Base-by-base conservation (phyloP, 768 basidiomycete genomes). In the Lentinus brumalis region DNA sequence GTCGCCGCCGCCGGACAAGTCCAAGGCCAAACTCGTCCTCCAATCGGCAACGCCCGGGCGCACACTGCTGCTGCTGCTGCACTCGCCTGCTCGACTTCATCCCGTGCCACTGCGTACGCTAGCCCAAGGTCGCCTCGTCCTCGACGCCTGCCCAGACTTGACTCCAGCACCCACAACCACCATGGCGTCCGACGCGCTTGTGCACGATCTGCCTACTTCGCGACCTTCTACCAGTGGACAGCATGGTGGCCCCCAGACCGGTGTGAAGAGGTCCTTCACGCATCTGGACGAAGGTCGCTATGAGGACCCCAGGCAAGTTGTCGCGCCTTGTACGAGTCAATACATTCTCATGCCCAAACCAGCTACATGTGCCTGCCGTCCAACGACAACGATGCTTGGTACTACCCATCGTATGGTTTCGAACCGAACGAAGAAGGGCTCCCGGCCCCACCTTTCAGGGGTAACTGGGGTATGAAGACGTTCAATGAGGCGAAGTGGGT, bases 401-500 rank as follows among this genome's bases (percentile, higher is more conserved):
- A 91, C 70, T 93, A 91, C 68, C 92, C 92, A 2, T 85, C 88
- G n/a, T 85, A 87, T 68, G 89, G 87, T 30, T 81, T 86, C 69
- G 82, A 83, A 59, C 86, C 86, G 15, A 86, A 80, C 57, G 86
- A 87, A 26, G 64, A 77, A 58, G 86, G 87, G 7, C 63, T 57
- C 40, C 67, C 78, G 18, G 68, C 44, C 32, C 78, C 80, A 35
- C 74, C 80, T 42, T 78, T 78, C 12, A 77, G 80, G 46, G 89
- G 93, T 39, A 95, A 95, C 66, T 94, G 93, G 91, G 93, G 93
- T 3, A 83, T 86, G 60, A 95, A 95, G 75, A 83, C 81, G 10
- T 74, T 80, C 59, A 86, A 85, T 70, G 87, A 86, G n/a, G 85
- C 90, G 18, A 81, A 92, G 69, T 94, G 92, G 92, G 81, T 90